Evolutionary conservation across 805 yeast species (phyloP).

Genomic region (Candida glaebosa): DNA sequence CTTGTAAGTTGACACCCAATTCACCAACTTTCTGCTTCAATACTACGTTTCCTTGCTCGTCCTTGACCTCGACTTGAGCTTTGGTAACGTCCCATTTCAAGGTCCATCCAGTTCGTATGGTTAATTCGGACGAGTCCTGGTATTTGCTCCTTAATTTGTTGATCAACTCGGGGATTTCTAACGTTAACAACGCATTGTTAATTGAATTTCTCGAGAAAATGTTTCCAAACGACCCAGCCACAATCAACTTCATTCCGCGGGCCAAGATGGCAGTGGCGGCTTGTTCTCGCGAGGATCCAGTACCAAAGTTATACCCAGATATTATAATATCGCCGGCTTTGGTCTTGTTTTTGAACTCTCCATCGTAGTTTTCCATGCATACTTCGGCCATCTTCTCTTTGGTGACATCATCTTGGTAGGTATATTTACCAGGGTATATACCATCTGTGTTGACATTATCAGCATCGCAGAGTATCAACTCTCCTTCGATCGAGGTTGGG

Average conservation of each 20-base stretch:
- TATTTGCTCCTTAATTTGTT: constrained; percentile 70
- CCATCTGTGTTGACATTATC: constrained; percentile 98
- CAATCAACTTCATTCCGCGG: constrained; percentile 86
- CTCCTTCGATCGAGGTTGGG: constrained; percentile 88
- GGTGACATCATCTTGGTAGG: constrained; percentile 96
- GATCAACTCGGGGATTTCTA: constrained; percentile 89
- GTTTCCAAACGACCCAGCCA: constrained; percentile 96
- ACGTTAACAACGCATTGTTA: constrained; percentile 90
- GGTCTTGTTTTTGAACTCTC: constrained; percentile 79
- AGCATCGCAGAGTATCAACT: constrained; percentile 91
- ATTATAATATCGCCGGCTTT: constrained; percentile 85
- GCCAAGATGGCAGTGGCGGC: constrained; percentile 99
- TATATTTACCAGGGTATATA: constrained; percentile 97
- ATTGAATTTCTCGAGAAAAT: constrained; percentile 94
- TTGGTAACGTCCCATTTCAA: constrained; percentile 90
- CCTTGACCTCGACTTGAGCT: constrained; percentile 76
- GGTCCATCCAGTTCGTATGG: constrained; percentile 93
- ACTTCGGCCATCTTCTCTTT: constrained; percentile 97
- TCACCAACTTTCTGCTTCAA: constrained; percentile 91
- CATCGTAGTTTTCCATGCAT: constrained; percentile 98
- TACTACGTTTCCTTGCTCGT: constrained; percentile 56
- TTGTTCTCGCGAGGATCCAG: constrained; percentile 98
- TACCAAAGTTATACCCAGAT: constrained; percentile 94
- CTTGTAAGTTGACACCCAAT: constrained; percentile 91
- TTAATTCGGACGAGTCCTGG: constrained; percentile 59